Evolutionary conservation across 106 monocot species (phyloP).

Genomic region (Allium fistulosum): DNA sequence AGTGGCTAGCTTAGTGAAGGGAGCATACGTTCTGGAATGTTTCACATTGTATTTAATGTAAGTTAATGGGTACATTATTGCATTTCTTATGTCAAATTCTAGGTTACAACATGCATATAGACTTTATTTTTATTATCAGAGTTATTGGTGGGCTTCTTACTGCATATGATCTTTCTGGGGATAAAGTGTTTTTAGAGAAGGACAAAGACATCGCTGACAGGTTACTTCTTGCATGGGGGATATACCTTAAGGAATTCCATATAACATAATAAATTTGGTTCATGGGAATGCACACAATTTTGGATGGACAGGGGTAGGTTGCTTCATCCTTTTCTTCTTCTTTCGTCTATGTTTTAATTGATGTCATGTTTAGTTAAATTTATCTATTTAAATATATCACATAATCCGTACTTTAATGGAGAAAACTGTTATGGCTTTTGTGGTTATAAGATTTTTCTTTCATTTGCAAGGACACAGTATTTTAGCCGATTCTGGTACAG

Average conservation of each 20-base stretch:
- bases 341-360: background rate
- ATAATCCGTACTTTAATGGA: too few relatives aligned
- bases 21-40: too few relatives aligned
- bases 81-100: too few relatives aligned
- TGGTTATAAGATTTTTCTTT: background rate
- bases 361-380: too few relatives aligned
- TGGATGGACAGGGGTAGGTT: slow-evolving; percentile 87
- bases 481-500: slow-evolving; percentile 89
- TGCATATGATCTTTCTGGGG: slow-evolving; percentile 92
- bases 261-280: slow-evolving; percentile 82
- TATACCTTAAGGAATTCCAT: slow-evolving; percentile 86
- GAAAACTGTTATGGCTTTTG: too few relatives aligned
- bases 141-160: slow-evolving; percentile 91
- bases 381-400: too few relatives aligned
- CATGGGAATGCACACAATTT: slow-evolving; percentile 75
- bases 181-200: slow-evolving; percentile 87
- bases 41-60: too few relatives aligned
- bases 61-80: too few relatives aligned
- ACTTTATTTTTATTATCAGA: too few relatives aligned
- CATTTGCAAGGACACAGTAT: slow-evolving; percentile 64
- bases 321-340: background rate
- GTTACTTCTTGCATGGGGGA: slow-evolving; percentile 90
- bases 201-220: slow-evolving; percentile 86
- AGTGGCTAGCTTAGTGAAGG: too few relatives aligned
- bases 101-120: too few relatives aligned